These are phyloP conservation scores for Ophiocytium majus DNA, from an alignment of 352 stramenopile species.

Conservation along the genomic window DNA sequence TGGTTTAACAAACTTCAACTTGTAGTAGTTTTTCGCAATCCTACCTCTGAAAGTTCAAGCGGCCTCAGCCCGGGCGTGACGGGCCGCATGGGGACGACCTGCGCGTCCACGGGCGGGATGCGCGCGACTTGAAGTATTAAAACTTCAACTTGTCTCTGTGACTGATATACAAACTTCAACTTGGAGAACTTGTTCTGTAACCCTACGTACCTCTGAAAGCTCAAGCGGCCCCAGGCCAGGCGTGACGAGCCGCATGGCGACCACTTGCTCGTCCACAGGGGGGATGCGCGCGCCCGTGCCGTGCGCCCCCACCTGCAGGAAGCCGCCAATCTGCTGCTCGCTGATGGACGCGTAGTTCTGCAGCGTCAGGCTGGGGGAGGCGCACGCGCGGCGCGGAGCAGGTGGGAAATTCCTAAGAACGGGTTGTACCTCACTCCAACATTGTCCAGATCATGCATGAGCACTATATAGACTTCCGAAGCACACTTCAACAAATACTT, in stretches of 20 bases:
- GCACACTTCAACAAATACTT: too few species aligned
- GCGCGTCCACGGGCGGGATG: constrained; percentile 94
- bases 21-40: constrained; percentile 48
- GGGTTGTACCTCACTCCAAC: too few species aligned
- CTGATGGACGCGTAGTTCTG: constrained; percentile 97
- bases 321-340: constrained; percentile 94
- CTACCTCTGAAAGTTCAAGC: constrained; percentile 69
- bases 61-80: constrained; percentile 85
- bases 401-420: too few species aligned
- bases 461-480: too few species aligned
- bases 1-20: too few species aligned
- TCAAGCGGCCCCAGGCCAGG: constrained; percentile 81
- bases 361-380: constrained; percentile 82
- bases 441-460: too few species aligned
- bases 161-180: too few species aligned
- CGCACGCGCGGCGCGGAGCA: too few species aligned
- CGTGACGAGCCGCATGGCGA: constrained; percentile 90
- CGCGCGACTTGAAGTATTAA: too few species aligned
- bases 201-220: constrained; percentile 60
- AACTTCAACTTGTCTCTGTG: too few species aligned
- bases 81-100: constrained; percentile 91
- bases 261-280: constrained; percentile 94
- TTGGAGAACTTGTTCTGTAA: constrained; percentile 51
- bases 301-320: constrained; percentile 88
- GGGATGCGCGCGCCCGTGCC: constrained; percentile 88